phyloP scores from a whole-genome alignment of 2,329 filamentous ascomycete species.

The Aspergillus latus region DNA sequence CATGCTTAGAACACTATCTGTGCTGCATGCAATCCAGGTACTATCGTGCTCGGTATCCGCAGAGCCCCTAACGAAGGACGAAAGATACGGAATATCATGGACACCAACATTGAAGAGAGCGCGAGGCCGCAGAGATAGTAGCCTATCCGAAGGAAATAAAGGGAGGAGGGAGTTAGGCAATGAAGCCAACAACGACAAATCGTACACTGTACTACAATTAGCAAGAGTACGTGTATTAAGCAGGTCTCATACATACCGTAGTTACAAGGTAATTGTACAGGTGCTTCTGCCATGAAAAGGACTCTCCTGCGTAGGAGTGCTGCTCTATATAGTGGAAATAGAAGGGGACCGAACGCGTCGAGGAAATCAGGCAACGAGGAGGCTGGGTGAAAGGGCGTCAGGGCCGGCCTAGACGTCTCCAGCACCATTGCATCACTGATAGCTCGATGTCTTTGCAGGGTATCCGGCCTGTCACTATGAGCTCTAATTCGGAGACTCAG shows the following conservation, averaged over 20 bases:
- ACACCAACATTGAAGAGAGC: slow-evolving; percentile 93
- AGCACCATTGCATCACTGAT: slow-evolving; percentile 45
- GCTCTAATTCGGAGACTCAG: slow-evolving; percentile 53
- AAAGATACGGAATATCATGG: slow-evolving; percentile 81
- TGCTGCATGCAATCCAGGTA: slow-evolving; percentile 93
- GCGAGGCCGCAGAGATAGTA: slow-evolving; percentile 64
- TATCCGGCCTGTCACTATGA: slow-evolving; percentile 45
- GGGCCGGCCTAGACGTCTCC: slow-evolving; percentile 52
- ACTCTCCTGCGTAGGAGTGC: slow-evolving; percentile 85
- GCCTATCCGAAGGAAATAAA: slow-evolving; percentile 62
- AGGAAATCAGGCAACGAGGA: slow-evolving; percentile 76
- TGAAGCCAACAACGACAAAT: slow-evolving; percentile 88
- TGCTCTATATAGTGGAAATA: slow-evolving; percentile 88
- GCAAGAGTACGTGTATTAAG: slow-evolving; percentile 24
- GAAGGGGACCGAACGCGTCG: slow-evolving; percentile 81
- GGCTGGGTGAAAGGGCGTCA: slow-evolving; percentile 81
- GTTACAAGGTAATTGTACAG: slow-evolving; percentile 81
- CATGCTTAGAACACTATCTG: slow-evolving; percentile 84
- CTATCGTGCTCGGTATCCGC: slow-evolving; percentile 40
- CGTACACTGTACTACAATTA: slow-evolving; percentile 66
- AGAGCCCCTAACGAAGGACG: slow-evolving; percentile 59
- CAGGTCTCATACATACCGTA: slow-evolving; percentile 63
- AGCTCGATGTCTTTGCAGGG: slow-evolving; percentile 35
- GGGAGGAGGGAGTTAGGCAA: slow-evolving; percentile 74
- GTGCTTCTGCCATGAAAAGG: slow-evolving; percentile 79